Evolutionary conservation across 768 basidiomycete genomes (phyloP), one percentile per base, ranked within the genome.

Genomic region (Mycena leptocephala): DNA sequence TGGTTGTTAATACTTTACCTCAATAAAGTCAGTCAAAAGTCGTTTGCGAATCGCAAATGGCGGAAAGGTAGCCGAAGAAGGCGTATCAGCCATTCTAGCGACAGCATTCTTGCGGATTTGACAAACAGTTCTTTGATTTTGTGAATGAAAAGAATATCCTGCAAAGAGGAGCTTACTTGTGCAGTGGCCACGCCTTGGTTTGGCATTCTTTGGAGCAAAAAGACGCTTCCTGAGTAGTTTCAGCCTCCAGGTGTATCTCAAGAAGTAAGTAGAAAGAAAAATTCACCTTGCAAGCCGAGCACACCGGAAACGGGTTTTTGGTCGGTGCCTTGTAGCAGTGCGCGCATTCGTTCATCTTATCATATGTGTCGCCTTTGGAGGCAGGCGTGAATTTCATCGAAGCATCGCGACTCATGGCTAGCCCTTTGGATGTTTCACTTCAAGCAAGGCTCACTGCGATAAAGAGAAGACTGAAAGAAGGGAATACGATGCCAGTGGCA

Each of bases 181-280:
- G 73, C 9, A 63, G 13, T 10, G 73, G 73, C 73, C 73, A 76
- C 1, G 75, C 70, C 16, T 76, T 33, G 1, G 28, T 61, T 30
- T 76, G 75, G 22, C 75, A 76, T 55, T 76, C 46, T 26, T 41
- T 67, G 11, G 75, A 76, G 70, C 75, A 76, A n/a, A 76, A 76
- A 18, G 73, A 69, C 8, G 59, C 48, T n/a, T 75, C 66, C 73
- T 75, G 32, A 22, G 11, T 14, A 11, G 30, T 70, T 55, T 10
- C 48, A 37, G 59, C 46, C 18, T 63, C 32, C 43, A 64, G 32
- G 3, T 3, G 39, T 22, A 11, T 9, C 18, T 26, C 9, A 6
- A 33, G 6, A 18, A 61, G 16, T 16, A 30, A 48, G 46, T 37
- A 0, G 32, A 10, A 32, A 26, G 10, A 18, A 56, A 10, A 20